Evolutionary conservation across 768 basidiomycete genomes (phyloP).

Genomic region (Mycena capillaripes): DNA sequence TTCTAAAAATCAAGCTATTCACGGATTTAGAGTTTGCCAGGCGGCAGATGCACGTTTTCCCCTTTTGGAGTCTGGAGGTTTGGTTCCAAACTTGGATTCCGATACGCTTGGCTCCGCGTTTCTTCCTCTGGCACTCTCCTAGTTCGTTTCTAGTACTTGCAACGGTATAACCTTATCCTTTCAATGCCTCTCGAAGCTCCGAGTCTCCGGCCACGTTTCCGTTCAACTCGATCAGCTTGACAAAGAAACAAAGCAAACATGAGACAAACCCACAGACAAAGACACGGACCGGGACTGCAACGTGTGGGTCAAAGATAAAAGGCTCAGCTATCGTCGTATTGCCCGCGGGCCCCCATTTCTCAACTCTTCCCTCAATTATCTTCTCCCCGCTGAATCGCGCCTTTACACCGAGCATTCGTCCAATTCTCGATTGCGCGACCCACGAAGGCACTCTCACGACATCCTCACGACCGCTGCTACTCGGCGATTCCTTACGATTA

Average conservation of each 20-base stretch:
- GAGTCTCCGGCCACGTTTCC: not conserved
- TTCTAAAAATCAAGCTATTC: no score
- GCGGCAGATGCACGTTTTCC: not conserved
- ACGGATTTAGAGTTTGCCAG: no score
- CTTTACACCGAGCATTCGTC: slow-evolving; percentile 14
- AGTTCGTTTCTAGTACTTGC: not conserved
- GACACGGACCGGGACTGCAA: not conserved
- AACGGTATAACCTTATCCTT: not conserved
- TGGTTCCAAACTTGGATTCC: not conserved
- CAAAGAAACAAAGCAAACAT: slow-evolving; percentile 23
- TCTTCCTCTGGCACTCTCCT: no score
- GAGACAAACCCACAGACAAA: slow-evolving; percentile 15
- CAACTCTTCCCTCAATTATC: not conserved
- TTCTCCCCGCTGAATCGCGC: not conserved
- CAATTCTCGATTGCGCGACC: not conserved
- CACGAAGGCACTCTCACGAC: slow-evolving; percentile 1
- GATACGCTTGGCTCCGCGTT: not conserved
- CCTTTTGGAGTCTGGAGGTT: slow-evolving; percentile 17
- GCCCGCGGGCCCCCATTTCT: slow-evolving; percentile 7
- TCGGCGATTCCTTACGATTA: not conserved
- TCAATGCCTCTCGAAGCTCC: not conserved
- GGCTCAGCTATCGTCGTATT: not conserved
- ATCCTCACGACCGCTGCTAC: not conserved
- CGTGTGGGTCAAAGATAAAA: slow-evolving; percentile 10
- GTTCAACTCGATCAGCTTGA: not conserved